Base-by-base conservation (phyloP, 2,329 filamentous ascomycete genomes). In the Neofusicoccum kwambonambiense region DNA sequence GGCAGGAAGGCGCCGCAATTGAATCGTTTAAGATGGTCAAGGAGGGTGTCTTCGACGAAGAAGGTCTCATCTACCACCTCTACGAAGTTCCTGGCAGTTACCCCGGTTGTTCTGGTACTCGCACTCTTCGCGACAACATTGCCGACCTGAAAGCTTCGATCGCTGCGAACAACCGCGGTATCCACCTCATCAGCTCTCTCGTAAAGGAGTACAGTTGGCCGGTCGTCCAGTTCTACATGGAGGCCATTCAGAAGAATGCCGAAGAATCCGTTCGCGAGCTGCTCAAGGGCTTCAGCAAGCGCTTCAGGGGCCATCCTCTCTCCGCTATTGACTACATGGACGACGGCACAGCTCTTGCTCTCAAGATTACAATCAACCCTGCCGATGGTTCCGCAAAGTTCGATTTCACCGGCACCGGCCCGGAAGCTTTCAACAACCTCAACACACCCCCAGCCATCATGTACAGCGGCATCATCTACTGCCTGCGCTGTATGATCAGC, bases 381-480 rank as follows among this genome's bases (percentile, higher is more conserved):
- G 13, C 22, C 60, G 64, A 64, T 34, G 68, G 68, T 50, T 63
- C 50, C 1, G 66, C 68, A 9, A 42, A 64, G 13, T 70, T 60
- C 45, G 68, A 70, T 51, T 70, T 70, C 52, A 54, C 49, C 3
- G 67, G 67, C 54, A 69, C 68, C 3, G 67, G 56, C 2, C 64
- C 66, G 15, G 56, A 70, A 17, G 60, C 65, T n/a, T 69, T 56
- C 22, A 58, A 62, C 9, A 70, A 68, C 52, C 47, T 58, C 60
- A 69, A 70, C 65, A 74, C 73, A 11, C 66, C 68, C 2, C 52
- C 58, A 8, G 65, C 66, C 31, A 68, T 69, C 52, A 72, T 72
- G 76, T 94, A 90, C 71, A 88, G 83, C 8, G 93, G 78, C 37
- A 76, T 79, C 52, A 78, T 80, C 62, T 80, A 79, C 64, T 72